Conservation (phyloP, 140 eudicot species). For the Bidens hawaiensis region DNA sequence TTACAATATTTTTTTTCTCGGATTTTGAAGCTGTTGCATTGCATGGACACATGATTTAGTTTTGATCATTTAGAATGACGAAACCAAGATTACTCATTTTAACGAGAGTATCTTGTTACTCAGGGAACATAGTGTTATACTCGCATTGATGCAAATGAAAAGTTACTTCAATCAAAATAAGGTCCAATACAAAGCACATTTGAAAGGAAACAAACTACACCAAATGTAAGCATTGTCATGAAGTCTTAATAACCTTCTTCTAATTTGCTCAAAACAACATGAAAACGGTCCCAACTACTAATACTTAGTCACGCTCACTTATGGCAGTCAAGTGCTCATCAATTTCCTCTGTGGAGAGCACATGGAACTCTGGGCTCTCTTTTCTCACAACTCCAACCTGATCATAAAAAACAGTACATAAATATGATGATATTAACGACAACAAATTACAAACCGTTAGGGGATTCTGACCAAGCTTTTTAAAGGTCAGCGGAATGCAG, state of each 20-base stretch:
- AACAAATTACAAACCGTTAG: not conserved
- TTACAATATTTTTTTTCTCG: no score
- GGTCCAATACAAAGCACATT: not conserved
- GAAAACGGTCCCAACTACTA: conserved; percentile 1
- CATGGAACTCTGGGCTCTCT: conserved; percentile 66
- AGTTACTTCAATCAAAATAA: not conserved
- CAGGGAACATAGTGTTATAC: no score
- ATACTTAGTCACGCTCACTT: conserved; percentile 74
- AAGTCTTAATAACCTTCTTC: conserved; percentile 13
- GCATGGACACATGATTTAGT: no score
- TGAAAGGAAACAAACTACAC: conserved; percentile 10
- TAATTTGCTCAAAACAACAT: not conserved
- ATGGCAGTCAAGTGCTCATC: conserved; percentile 96
- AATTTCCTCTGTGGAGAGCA: conserved; percentile 81
- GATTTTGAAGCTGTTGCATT: no score
- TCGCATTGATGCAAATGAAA: no score
- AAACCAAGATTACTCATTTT: no score
- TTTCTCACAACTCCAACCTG: conserved; percentile 97
- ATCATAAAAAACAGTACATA: not conserved
- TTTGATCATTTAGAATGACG: no score
- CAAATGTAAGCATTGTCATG: conserved; percentile 14
- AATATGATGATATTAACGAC: not conserved
- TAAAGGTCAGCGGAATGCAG: not conserved
- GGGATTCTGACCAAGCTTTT: not conserved
- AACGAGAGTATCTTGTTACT: no score